Evolutionary conservation across 2,329 filamentous ascomycete species (phyloP), one percentile per base, ranked within the genome.

Genomic region (Cladosporium sp.): DNA sequence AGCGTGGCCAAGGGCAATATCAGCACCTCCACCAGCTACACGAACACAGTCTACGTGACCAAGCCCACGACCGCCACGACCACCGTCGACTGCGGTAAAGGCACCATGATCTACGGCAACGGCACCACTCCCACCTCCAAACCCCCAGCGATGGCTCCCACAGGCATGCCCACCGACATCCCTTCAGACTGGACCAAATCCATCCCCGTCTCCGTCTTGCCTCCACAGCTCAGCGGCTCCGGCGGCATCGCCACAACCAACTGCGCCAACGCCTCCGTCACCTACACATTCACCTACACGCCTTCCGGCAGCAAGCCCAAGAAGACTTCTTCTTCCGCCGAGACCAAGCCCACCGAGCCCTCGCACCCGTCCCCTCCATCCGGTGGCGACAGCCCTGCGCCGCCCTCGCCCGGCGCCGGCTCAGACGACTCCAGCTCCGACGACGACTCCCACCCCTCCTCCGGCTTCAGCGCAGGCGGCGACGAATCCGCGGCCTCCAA

Each of bases 221-320:
- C 50, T 38, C 36, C 50, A 22, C 29, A 45, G 20, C 15, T 39
- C 19, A 36, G 42, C 17, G 42, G 29, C 7, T 45, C 43, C 12
- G 41, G 38, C 29, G 37, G 37, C 27, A 15, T 44, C 29, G 29
- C 34, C 20, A 50, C 47, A 8, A 53, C 51, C 36, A 49, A 40
- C 39, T 43, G 41, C 27, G 22, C 47, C 47, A 50, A 50, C 37
- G 44, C 51, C 37, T 50, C 45, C 38, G 18, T 32, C 20, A 53
- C 49, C 20, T 49, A 49, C 51, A 53, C 48, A 36, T 44, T 39
- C 42, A 48, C 51, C 29, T 51, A 48, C 34, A 47, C 48, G 15
- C 44, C 47, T 43, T 45, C 47, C 22, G 42, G 41, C 42, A 43
- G 41, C 30, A 47, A 51, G 49, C 42, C 53, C 27, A 51, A 54